A percentile compares a stretch with the other conserved stretches of the same genome.
These are phyloP conservation scores for Verbascum thapsus DNA, from an alignment of 257 asterid species.

Conservation along the genomic window DNA sequence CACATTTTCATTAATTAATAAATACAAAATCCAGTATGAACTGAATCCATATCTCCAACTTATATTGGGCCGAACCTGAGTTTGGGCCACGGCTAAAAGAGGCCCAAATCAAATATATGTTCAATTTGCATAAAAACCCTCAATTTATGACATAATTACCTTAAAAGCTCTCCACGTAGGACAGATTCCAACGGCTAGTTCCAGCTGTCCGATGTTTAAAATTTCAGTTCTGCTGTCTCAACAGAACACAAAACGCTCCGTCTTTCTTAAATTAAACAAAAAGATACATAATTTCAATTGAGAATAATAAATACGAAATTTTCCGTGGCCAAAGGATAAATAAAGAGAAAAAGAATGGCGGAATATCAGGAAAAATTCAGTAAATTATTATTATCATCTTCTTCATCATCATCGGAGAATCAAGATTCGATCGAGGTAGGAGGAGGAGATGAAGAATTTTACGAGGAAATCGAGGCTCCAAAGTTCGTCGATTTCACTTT, in stretches of 20 bases:
- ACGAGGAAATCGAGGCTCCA: slow-evolving; percentile 92
- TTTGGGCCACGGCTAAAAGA: background rate
- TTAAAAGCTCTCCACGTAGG: slow-evolving; percentile 38
- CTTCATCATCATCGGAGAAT: too few relatives aligned
- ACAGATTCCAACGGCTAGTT: slow-evolving; percentile 82
- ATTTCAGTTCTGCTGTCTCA: slow-evolving; percentile 30
- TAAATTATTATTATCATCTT: slow-evolving; percentile 32
- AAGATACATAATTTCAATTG: background rate
- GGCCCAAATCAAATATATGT: slow-evolving; percentile 15
- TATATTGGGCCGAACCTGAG: background rate
- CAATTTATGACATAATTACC: slow-evolving; percentile 25
- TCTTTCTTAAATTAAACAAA: slow-evolving; percentile 12
- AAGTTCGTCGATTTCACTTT: slow-evolving; percentile 84
- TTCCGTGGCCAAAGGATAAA: too few relatives aligned
- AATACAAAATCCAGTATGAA: too few relatives aligned
- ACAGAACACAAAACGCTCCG: slow-evolving; percentile 42
- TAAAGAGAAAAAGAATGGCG: slow-evolving; percentile 43
- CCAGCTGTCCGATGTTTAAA: slow-evolving; percentile 50
- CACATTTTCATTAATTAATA: too few relatives aligned
- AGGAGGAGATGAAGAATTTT: slow-evolving; percentile 65
- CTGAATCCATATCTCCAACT: too few relatives aligned
- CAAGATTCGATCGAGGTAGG: slow-evolving; percentile 36
- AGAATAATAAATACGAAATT: background rate
- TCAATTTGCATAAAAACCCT: too few relatives aligned
- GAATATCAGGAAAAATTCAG: slow-evolving; percentile 31